phyloP scores from a whole-genome alignment of 768 basidiomycete genomes.

The Tylopilus intermedius region DNA sequence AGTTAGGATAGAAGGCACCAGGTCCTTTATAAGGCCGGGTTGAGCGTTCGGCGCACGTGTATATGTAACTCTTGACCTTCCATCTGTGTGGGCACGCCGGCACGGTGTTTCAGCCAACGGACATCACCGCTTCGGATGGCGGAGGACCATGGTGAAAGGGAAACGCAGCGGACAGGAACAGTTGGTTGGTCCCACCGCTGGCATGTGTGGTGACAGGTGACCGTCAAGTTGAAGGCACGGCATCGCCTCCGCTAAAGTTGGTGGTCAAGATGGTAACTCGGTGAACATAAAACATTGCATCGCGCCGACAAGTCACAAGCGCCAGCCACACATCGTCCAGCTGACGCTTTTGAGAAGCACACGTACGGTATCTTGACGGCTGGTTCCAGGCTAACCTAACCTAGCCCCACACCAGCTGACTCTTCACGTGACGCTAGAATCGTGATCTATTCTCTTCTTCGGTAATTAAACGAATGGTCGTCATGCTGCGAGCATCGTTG shows the following conservation, averaged over 20 bases:
- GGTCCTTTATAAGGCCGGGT: slow-evolving; percentile 16
- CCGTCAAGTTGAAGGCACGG: too few relatives aligned
- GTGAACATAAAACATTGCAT: too few relatives aligned
- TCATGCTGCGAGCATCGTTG: slow-evolving; percentile 12
- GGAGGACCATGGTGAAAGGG: background rate
- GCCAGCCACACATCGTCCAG: background rate
- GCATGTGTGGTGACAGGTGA: background rate
- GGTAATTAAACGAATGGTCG: too few relatives aligned
- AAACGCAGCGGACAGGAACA: background rate
- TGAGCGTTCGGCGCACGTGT: slow-evolving; percentile 13
- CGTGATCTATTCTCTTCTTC: too few relatives aligned
- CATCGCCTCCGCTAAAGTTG: too few relatives aligned
- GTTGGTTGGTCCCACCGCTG: background rate
- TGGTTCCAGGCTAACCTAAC: too few relatives aligned
- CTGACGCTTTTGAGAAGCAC: background rate
- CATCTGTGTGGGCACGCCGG: background rate
- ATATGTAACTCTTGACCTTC: background rate
- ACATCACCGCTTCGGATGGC: background rate
- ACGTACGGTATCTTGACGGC: too few relatives aligned
- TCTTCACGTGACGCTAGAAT: background rate
- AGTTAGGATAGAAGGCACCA: background rate
- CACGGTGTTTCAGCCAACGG: slow-evolving; percentile 6
- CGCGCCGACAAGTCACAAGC: background rate
- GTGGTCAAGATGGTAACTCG: too few relatives aligned
- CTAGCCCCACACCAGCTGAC: background rate